These are phyloP conservation scores for Sindora glabra DNA, from an alignment of 306 rosid genomes.

Conservation along the genomic window DNA sequence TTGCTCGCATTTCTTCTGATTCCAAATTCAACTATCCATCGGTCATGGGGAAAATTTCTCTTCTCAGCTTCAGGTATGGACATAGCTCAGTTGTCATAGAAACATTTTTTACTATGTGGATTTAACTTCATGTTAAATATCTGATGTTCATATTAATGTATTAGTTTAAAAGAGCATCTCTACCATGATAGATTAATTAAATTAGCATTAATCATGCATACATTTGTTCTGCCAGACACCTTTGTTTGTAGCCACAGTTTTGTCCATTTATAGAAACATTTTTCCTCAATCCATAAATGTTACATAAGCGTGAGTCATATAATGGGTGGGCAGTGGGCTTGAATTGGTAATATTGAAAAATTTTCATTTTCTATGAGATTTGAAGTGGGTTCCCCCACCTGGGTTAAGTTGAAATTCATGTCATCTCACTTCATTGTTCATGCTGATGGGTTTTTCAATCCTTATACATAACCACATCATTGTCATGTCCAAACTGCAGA, in stretches of 20 bases:
- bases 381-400: neutral
- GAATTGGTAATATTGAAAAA: neutral
- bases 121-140: too few species aligned
- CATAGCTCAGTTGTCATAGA: neutral
- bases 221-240: too few species aligned
- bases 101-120: too few species aligned
- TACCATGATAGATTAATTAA: too few species aligned
- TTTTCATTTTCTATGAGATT: neutral
- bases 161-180: too few species aligned
- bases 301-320: too few species aligned
- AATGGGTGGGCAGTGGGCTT: too few species aligned
- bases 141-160: neutral
- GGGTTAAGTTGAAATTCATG: neutral
- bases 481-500: constrained; percentile 38
- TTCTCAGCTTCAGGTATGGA: constrained; percentile 78
- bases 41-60: constrained; percentile 80
- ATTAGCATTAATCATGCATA: too few species aligned
- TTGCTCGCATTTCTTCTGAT: constrained; percentile 71
- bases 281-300: too few species aligned
- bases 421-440: neutral
- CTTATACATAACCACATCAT: neutral
- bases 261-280: too few species aligned
- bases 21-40: constrained; percentile 65
- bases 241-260: too few species aligned
- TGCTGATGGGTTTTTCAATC: neutral